Evolutionary conservation across 208 protist genomes (phyloP), one percentile per base, ranked within the genome.

Genomic region (Endotrypanum monterogeii): DNA sequence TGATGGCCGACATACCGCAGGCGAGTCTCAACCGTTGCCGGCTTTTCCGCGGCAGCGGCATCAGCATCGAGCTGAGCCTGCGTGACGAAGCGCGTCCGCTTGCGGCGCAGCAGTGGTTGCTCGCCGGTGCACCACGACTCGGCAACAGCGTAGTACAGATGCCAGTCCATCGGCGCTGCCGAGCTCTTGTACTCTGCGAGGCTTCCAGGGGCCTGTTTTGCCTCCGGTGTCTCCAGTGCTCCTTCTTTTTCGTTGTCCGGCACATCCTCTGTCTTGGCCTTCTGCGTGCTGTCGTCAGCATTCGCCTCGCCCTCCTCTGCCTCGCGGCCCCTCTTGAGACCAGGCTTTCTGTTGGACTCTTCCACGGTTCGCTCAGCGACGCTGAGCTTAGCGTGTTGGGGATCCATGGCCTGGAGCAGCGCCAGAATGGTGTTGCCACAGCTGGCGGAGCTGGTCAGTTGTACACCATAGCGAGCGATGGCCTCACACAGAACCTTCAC

Each of bases 1-100:
- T 94, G 88, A 71, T 90, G 80, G 67, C 86, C 82, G 37, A 94
- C 75, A 14, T 90, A 77, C 57, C 81, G 78, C 9, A 96, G 73
- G 50, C 91, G 89, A 3, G 66, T 51, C 50, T 72, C 67, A 6
- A 78, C 74, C 23, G 72, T 78, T 14, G 67, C 67, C 20, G 54
- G 72, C 57, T 76, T 65, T 66, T 71, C 25, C n/a, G 73, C 67
- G 14, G 68, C 67, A 0, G 73, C 68, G 1, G 74, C 73, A 28
- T 84, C 74, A 16, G 75, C 71, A 16, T 75, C 67, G 0, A 57
- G 57, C 55, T 80, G 70, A 30, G 72, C 67, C 61, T 75, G 67
- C 23, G 74, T 67, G 41, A 23, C 63, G 66, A 65, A 70, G 48
- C 61, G 67, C 14, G 54, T 62, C 30, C 44, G 57, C 54, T 71